Evolutionary conservation across 2,329 filamentous ascomycete genomes (phyloP).

Genomic region (Pyricularia sp.): DNA sequence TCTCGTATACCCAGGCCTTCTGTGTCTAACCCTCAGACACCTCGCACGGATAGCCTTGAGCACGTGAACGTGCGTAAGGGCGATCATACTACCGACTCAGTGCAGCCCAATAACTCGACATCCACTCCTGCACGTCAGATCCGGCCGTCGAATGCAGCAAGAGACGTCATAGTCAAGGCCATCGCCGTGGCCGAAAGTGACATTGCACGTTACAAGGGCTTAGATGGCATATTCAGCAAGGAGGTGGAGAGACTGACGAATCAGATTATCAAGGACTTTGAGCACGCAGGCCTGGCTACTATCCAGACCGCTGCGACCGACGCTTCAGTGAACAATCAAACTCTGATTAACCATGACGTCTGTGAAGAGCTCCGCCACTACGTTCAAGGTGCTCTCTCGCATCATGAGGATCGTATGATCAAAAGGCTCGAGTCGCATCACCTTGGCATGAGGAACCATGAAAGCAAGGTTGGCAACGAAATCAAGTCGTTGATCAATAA

Average conservation of each 20-base stretch:
- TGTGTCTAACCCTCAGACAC: not conserved
- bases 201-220: not conserved
- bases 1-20: not conserved
- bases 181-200: not conserved
- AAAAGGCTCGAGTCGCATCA: not conserved
- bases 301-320: not conserved
- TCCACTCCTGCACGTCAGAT: not conserved
- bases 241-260: not conserved
- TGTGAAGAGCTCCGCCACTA: not conserved
- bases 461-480: not conserved
- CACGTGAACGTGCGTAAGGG: not conserved
- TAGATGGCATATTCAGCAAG: not conserved
- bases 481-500: not conserved
- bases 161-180: not conserved
- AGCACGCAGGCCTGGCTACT: not conserved
- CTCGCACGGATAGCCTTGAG: not conserved
- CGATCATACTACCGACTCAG: not conserved
- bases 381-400: not conserved
- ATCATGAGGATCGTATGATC: not conserved
- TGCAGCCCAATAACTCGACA: not conserved
- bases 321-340: not conserved
- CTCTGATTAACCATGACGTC: accelerated
- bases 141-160: not conserved
- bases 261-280: not conserved
- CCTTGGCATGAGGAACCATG: not conserved